Evolutionary conservation across 768 basidiomycete species (phyloP).

Genomic region (Podaxis pistillaris): DNA sequence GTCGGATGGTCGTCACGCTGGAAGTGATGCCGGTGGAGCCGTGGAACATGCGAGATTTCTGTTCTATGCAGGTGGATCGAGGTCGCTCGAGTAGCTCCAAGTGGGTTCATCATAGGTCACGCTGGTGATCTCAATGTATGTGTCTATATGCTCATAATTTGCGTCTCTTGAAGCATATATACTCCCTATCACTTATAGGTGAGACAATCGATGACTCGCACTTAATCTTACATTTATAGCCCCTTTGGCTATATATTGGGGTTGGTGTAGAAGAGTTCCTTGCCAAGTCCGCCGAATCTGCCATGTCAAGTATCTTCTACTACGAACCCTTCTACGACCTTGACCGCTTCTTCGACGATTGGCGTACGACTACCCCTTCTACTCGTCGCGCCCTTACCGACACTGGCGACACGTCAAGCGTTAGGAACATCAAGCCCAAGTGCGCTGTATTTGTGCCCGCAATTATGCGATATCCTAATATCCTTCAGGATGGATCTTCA

Average conservation of each 20-base stretch:
- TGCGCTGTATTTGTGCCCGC: not conserved
- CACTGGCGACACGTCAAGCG: not conserved
- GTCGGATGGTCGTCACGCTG: too few species aligned
- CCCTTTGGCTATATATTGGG: too few species aligned
- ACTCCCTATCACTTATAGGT: too few species aligned
- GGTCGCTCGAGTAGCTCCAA: not conserved
- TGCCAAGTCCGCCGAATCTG: not conserved
- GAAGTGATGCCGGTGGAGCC: not conserved
- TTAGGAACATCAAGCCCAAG: slow-evolving; percentile 25
- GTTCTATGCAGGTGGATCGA: not conserved
- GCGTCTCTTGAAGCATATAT: not conserved
- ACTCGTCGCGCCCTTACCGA: slow-evolving; percentile 7
- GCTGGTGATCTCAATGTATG: not conserved
- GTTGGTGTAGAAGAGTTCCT: too few species aligned
- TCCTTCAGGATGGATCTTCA: slow-evolving; percentile 8
- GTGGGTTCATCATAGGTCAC: not conserved
- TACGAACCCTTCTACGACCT: slow-evolving; percentile 38
- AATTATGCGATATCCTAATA: not conserved
- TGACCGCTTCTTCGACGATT: slow-evolving; percentile 36
- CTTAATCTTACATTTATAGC: not conserved
- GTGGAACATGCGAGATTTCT: not conserved
- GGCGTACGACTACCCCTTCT: slow-evolving; percentile 13
- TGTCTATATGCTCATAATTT: not conserved
- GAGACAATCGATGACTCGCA: not conserved
- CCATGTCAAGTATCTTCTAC: slow-evolving; percentile 11